These are phyloP conservation scores for Moniliophthora roreri DNA, from an alignment of 1,284 basidiomycete genomes.

Conservation along the genomic window DNA sequence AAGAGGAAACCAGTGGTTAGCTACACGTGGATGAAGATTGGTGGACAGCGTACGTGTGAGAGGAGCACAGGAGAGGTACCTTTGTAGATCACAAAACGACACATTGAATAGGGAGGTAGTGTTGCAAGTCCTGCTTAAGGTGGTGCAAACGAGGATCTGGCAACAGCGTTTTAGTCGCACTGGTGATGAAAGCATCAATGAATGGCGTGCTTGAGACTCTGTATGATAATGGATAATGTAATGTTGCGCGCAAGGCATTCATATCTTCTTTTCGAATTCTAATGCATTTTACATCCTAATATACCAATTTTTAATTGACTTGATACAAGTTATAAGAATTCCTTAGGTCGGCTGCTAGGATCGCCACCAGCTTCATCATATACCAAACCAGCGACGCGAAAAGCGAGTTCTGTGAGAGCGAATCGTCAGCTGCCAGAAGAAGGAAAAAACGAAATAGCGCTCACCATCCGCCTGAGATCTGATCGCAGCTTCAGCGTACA, in stretches of 20 bases:
- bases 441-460: slow-evolving; percentile 26
- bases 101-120: slow-evolving; percentile 48
- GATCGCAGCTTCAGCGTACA: slow-evolving; percentile 91
- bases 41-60: slow-evolving; percentile 60
- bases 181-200: neutral
- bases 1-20: neutral
- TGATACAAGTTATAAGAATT: slow-evolving; percentile 71
- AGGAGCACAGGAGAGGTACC: slow-evolving; percentile 86
- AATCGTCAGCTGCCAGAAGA: slow-evolving; percentile 6
- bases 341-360: slow-evolving; percentile 61
- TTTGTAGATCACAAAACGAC: slow-evolving; percentile 90
- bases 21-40: neutral
- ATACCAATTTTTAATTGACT: too few relatives aligned
- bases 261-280: too few relatives aligned
- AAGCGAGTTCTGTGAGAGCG: slow-evolving; percentile 65
- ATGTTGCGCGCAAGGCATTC: too few relatives aligned
- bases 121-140: neutral
- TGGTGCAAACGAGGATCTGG: neutral
- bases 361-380: slow-evolving; percentile 81
- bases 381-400: slow-evolving; percentile 79
- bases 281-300: neutral
- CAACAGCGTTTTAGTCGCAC: neutral
- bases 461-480: slow-evolving; percentile 80
- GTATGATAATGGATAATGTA: too few relatives aligned
- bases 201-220: neutral